phyloP scores from a whole-genome alignment of 345 rosid species.

The Heritiera littoralis region DNA sequence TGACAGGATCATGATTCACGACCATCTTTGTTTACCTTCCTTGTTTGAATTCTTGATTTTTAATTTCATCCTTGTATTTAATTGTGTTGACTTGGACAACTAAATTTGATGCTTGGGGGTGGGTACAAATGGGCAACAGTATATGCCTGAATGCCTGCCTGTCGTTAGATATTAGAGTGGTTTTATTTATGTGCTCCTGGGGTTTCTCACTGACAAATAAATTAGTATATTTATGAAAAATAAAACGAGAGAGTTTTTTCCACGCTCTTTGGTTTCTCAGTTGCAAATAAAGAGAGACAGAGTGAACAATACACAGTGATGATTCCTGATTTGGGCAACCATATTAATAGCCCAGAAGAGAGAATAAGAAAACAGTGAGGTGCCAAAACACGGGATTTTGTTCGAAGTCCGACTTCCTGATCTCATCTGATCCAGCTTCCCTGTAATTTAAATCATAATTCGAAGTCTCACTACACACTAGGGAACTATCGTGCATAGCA shows the following conservation, averaged over 20 bases:
- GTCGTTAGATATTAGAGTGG: neutral
- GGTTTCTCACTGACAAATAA: constrained; percentile 17
- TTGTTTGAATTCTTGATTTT: neutral
- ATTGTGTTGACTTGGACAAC: neutral
- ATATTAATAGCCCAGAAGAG: neutral
- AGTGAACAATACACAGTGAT: neutral
- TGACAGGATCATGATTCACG: neutral
- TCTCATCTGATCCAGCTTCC: neutral
- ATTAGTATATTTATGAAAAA: too few species aligned
- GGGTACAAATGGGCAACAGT: neutral
- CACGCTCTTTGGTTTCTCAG: constrained; percentile 22
- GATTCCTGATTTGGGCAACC: neutral
- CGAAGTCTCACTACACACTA: neutral
- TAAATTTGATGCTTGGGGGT: neutral
- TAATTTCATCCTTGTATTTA: neutral
- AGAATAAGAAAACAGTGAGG: neutral
- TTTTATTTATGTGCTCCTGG: neutral
- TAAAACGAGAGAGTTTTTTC: neutral
- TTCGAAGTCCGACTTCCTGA: neutral
- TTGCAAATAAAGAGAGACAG: neutral
- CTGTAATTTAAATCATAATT: neutral
- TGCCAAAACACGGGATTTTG: neutral
- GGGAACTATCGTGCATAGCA: neutral
- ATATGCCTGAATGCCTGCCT: neutral
- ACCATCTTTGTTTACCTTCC: constrained; percentile 4